Conservation (phyloP, 116 monocot genomes). For the Phalaenopsis hybrid region DNA sequence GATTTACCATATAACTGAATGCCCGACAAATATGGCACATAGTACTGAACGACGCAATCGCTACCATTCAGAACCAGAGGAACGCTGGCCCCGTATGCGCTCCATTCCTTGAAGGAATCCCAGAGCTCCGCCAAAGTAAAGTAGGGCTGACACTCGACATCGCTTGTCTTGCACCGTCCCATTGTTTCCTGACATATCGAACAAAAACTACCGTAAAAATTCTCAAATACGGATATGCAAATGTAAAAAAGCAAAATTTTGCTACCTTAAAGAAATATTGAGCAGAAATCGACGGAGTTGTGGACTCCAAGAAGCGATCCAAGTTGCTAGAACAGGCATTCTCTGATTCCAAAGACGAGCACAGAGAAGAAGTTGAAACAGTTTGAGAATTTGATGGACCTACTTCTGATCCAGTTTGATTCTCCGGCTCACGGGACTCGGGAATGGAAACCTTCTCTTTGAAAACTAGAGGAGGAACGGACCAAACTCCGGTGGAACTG, state of each 20-base stretch:
- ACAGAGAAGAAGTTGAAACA: background rate
- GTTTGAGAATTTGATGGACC: background rate
- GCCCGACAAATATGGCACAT: conserved; percentile 66
- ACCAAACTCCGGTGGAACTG: background rate
- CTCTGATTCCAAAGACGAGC: background rate
- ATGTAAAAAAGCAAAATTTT: background rate
- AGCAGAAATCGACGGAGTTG: conserved; percentile 36
- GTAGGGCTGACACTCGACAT: conserved; percentile 32
- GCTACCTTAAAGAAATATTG: conserved; percentile 39
- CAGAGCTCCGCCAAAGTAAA: conserved; percentile 48
- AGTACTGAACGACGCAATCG: conserved; percentile 60
- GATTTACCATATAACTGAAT: conserved; percentile 51
- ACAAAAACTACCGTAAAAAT: background rate
- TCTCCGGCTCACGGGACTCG: conserved; percentile 8
- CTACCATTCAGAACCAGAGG: conserved; percentile 43
- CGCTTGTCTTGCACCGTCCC: conserved; percentile 33
- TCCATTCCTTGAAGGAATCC: conserved; percentile 69
- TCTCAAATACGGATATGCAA: background rate
- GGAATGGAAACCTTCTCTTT: background rate
- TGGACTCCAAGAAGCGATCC: conserved; percentile 45
- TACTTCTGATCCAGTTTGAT: conserved; percentile 5
- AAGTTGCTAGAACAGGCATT: conserved; percentile 23
- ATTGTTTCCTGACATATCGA: conserved; percentile 24
- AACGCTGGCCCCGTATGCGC: conserved; percentile 65
- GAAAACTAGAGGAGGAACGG: conserved; percentile 2